Evolutionary conservation across 2,329 filamentous ascomycete genomes (phyloP), one percentile per base, ranked within the genome.

Genomic region (Alternaria longipes): DNA sequence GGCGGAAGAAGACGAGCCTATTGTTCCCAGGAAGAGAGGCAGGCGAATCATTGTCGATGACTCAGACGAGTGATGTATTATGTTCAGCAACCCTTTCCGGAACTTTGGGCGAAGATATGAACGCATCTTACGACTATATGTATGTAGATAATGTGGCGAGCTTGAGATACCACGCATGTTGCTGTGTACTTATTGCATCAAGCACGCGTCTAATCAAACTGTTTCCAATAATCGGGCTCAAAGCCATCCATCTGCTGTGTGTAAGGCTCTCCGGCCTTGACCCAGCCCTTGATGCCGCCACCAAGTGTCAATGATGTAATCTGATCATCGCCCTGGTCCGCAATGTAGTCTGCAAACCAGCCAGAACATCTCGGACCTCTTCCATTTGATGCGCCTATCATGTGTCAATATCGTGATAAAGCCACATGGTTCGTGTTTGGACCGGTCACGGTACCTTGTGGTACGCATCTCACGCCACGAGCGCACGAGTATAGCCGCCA

Each of bases 221-320:
- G 73, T 66, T 75, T 74, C 81, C 81, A 83, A 61, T 81, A 79
- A 44, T 77, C 73, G 46, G 75, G 67, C 45, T 78, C 71, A 58
- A 75, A 82, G 24, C 78, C 79, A 63, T 82, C 79, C 71, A 82
- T 77, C 9, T 78, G 68, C 55, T 73, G 59, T 36, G 71, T 79
- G 62, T 74, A 83, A 32, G 71, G 59, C 16, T 71, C 70, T 16
- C 81, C 81, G 22, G 69, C 77, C 59, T 79, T 81, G 8, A 83
- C 79, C 81, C 81, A 82, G 0, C 79, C 80, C 62, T 82, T 82
- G 57, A 82, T 77, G 16, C 81, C 81, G 16, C 79, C 80, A 58
- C 76, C 78, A 18, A 83, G 68, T 8, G 80, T 81, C 64, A 81
- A 67, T 3, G 81, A 78, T 52, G 79, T 74, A 63, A 83, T 79